Base-by-base conservation (phyloP, 495 filamentous ascomycete genomes). In the Hypoxylon trugodes region DNA sequence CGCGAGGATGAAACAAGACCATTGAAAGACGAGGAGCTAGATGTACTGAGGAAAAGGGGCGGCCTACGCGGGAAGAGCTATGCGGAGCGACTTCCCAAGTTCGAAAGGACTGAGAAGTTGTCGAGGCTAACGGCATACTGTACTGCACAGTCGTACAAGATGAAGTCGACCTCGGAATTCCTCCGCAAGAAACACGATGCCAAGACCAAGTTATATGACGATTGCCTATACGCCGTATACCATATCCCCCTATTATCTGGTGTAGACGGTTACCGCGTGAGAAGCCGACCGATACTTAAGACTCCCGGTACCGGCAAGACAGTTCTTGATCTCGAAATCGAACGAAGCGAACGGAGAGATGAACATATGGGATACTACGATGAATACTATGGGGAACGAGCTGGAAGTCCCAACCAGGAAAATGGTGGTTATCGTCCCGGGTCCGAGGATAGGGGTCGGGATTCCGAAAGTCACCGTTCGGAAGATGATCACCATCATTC, bases 191-290 rank as follows among this genome's bases (percentile, higher is more conserved):
- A 86, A 69, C 95, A 99, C 82, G 88, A 89, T n/a, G 96, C 92
- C 0, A 86, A 90, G 77, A 96, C 93, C 35, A 99, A 99, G 74
- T 82, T 98, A n/a, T 99, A 99, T 74, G 96, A 98, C 74, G 96
- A 99, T 71, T 98, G 96, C 70, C 81, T 99, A 15, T 99, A 99
- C 68, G 90, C 87, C 4, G 95, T 94, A 25, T 99, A 98, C 74
- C 93, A 98, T 77, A 78, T 96, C 21, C 95, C 95, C 6, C 73
- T 99, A 43, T 77, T 98, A 45, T 88, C 90, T 5, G 96, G 95
- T 0, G 81, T 79, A 37, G 91, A 95, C 28, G 95, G 96, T 4
- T 97, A 91, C 69, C 81, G 95, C 43, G 74, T 98, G 37, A 82
- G 91, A 60, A 97, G 94, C 69, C 93, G 92, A 66, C 95, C 96